These are phyloP conservation scores for Polygonum maritimum DNA, from an alignment of 148 eudicot species.

Conservation along the genomic window DNA sequence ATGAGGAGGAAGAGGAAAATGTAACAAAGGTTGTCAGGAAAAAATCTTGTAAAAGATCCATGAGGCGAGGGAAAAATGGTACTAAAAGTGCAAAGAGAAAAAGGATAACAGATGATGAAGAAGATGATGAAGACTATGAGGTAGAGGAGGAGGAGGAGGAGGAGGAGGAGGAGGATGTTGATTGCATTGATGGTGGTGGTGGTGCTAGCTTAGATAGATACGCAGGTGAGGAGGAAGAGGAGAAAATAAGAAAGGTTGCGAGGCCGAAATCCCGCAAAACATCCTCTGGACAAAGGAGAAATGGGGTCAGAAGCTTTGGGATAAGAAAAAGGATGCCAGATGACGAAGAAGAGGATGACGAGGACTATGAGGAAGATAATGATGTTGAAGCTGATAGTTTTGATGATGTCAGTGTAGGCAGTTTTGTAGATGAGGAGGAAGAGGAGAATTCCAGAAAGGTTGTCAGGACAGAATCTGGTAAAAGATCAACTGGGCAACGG, in stretches of 20 bases:
- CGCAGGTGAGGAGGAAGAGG: slow-evolving; percentile 23
- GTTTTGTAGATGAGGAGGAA: slow-evolving; percentile 34
- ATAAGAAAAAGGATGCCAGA: slow-evolving; percentile 29
- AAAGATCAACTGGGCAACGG: background rate
- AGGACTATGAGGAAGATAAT: background rate
- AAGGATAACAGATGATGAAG: background rate
- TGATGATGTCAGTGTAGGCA: slow-evolving; percentile 13
- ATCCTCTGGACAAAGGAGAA: slow-evolving; percentile 2
- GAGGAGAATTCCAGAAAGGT: slow-evolving; percentile 19
- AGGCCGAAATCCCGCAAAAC: slow-evolving; percentile 6
- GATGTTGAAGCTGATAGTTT: slow-evolving; percentile 4
- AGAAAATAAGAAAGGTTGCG: slow-evolving; percentile 21
- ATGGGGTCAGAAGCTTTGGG: slow-evolving; percentile 19
- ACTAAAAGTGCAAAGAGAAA: background rate
- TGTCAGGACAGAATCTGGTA: background rate
- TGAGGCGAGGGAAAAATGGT: background rate
- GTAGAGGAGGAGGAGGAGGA: background rate
- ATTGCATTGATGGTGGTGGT: background rate
- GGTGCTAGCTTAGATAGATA: slow-evolving; percentile 25
- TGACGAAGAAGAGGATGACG: slow-evolving; percentile 7
- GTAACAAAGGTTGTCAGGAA: slow-evolving; percentile 15
- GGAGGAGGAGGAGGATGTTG: background rate
- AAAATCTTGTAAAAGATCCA: slow-evolving; percentile 3
- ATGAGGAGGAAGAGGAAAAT: slow-evolving; percentile 31
- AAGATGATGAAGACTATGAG: background rate